Conservation (phyloP, 208 protist species). For the Ichthyophonus hoferi region DNA sequence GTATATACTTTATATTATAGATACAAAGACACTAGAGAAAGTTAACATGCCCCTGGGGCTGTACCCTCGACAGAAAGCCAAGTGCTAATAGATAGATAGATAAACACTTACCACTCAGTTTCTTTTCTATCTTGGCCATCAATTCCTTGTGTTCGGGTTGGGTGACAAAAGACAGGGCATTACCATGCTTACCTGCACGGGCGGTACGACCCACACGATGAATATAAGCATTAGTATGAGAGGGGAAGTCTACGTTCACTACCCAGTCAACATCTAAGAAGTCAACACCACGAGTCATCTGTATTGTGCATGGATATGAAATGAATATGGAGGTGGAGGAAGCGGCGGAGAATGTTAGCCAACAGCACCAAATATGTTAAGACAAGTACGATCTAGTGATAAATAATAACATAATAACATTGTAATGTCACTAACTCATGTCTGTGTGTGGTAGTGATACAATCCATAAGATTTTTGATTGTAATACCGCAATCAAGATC, state of each 20-base stretch:
- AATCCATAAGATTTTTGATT: too few species aligned
- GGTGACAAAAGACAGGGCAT: conserved; percentile 79
- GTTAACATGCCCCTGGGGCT: too few species aligned
- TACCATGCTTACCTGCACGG: conserved; percentile 74
- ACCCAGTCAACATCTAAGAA: conserved; percentile 87
- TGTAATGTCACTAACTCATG: too few species aligned
- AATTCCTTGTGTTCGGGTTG: conserved; percentile 75
- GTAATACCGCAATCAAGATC: too few species aligned
- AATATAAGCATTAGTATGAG: conserved; percentile 79
- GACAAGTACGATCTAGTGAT: too few species aligned
- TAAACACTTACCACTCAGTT: conserved; percentile 37
- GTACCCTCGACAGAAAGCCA: too few species aligned
- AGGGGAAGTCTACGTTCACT: conserved; percentile 90
- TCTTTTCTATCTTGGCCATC: conserved; percentile 50
- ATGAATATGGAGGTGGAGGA: background rate
- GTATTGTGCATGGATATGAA: background rate
- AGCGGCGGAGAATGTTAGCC: background rate
- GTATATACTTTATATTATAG: too few species aligned
- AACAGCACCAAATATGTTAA: too few species aligned
- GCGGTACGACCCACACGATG: conserved; percentile 84
- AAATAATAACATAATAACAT: too few species aligned
- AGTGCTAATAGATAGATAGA: too few species aligned
- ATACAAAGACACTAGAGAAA: too few species aligned
- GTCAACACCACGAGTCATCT: conserved; percentile 83
- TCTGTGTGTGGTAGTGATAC: too few species aligned